A percentile compares a stretch with the other conserved stretches of the same genome.
Conservation (phyloP, 192 early-diverging fungal genomes). For the Gryganskiella cystojenkinii region DNA sequence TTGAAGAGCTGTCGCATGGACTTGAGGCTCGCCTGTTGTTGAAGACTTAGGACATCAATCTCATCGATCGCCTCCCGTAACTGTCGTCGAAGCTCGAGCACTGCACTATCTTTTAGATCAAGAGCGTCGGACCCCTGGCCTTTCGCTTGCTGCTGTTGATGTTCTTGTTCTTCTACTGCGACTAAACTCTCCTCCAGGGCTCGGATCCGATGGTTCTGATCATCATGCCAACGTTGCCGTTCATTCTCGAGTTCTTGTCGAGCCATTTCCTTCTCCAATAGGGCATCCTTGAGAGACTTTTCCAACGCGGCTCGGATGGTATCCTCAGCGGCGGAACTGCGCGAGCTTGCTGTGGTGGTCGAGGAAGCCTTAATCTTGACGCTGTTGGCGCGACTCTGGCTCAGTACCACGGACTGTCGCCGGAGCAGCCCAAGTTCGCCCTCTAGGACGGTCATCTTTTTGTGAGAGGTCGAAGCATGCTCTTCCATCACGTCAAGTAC, state of each 20-base stretch:
- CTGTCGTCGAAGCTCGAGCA: conserved; percentile 17
- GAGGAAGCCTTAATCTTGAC: conserved; percentile 31
- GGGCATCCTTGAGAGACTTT: conserved; percentile 49
- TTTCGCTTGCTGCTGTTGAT: background rate
- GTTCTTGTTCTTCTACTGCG: conserved; percentile 32
- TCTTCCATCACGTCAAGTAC: conserved; percentile 48
- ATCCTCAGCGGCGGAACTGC: conserved; percentile 19
- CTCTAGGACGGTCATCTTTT: conserved; percentile 42
- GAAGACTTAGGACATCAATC: conserved; percentile 28
- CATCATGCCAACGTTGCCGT: conserved; percentile 39
- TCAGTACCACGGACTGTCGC: conserved; percentile 30
- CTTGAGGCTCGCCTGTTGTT: conserved; percentile 41
- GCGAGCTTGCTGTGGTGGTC: background rate
- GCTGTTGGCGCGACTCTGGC: conserved; percentile 39
- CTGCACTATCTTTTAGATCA: background rate
- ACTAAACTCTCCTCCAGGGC: conserved; percentile 41
- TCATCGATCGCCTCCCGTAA: conserved; percentile 47
- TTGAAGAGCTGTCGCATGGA: conserved; percentile 45
- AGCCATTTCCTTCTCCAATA: conserved; percentile 48
- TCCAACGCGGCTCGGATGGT: conserved; percentile 39
- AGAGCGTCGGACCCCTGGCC: background rate
- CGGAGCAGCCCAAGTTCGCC: conserved; percentile 32
- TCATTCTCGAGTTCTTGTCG: conserved; percentile 48
- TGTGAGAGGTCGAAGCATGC: conserved; percentile 24
- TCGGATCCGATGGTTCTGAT: conserved; percentile 36